These are phyloP conservation scores for Massarina eburnea DNA, from an alignment of 2,329 filamentous ascomycete genomes.

Conservation along the genomic window DNA sequence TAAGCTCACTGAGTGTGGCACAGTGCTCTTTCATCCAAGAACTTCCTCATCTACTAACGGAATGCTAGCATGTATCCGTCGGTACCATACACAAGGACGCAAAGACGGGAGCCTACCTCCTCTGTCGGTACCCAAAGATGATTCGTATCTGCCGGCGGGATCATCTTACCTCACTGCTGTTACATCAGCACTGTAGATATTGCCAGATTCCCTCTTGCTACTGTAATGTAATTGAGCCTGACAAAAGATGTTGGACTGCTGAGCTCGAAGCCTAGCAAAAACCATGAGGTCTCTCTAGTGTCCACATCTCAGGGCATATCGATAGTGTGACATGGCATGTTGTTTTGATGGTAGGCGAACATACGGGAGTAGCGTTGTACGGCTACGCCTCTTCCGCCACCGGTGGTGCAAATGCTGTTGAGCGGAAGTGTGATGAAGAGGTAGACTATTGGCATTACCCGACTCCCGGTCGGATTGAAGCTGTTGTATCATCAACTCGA, in stretches of 20 bases:
- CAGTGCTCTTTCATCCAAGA: not conserved
- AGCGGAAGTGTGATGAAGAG: not conserved
- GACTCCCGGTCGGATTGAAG: not conserved
- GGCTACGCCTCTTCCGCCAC: conserved; percentile 2
- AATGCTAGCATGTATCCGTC: conserved; percentile 1
- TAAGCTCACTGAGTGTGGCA: conserved; percentile 4
- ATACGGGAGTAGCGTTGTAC: not conserved
- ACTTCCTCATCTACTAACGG: not conserved
- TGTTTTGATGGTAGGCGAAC: not conserved
- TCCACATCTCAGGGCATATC: not conserved
- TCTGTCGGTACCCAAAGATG: not conserved
- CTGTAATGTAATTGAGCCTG: not conserved
- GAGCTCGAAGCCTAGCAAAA: not conserved
- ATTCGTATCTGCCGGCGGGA: not conserved
- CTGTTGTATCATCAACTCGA: not conserved
- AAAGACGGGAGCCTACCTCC: conserved; percentile 6
- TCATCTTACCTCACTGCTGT: no score
- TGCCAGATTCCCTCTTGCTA: not conserved
- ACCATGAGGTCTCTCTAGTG: not conserved
- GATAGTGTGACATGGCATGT: not conserved
- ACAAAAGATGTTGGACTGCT: not conserved
- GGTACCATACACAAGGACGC: conserved; percentile 5
- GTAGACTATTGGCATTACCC: conserved; percentile 8
- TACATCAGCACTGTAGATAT: not conserved
- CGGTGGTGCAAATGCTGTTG: conserved; percentile 1